Evolutionary conservation across 2,329 filamentous ascomycete species (phyloP), one percentile per base, ranked within the genome.

Genomic region (Phialophora chinensis): DNA sequence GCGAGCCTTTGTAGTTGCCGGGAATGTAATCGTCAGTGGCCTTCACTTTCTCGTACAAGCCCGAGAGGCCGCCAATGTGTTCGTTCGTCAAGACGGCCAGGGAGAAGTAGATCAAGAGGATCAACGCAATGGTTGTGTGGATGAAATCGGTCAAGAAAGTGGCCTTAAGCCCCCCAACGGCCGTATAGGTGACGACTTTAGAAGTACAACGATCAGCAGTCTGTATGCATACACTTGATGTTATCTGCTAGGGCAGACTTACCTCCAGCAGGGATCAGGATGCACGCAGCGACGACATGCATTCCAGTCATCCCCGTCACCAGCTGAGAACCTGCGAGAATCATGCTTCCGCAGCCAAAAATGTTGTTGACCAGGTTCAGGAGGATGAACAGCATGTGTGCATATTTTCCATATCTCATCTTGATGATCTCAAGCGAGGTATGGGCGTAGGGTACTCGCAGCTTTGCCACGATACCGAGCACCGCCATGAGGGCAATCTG

Each of bases 401-500:
- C 78, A 12, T 78, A 72, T 27, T 75, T 79, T 4, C 81, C 82
- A 69, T 85, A 84, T 65, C 83, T 75, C 74, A 80, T 80, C 3
- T 77, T 77, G 47, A 84, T 80, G 53, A 85, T 83, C 68, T 84
- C 83, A 1, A 84, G 76, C 2, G 80, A 83, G 0, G 83, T 84
- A 63, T 84, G 82, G 0, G 83, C 83, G 64, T 83, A 82, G 0
- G 83, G 83, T 0, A 84, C 81, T 47, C 82, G 75, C 38, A 84
- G 77, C 71, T 84, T 85, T 12, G 80, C 80, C 53, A 83, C 72
- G 6, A 85, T 81, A 3, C 82, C 83, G 0, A 85, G 74, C 0
- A 78, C 77, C 1, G 82, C 81, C 79, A 85, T 84, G 38, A 84
- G 73, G 1, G 81, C 81, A 62, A 84, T 83, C 72, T 84, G 80